Evolutionary conservation across 805 yeast genomes (phyloP).

Genomic region (Komagataella pastoris): DNA sequence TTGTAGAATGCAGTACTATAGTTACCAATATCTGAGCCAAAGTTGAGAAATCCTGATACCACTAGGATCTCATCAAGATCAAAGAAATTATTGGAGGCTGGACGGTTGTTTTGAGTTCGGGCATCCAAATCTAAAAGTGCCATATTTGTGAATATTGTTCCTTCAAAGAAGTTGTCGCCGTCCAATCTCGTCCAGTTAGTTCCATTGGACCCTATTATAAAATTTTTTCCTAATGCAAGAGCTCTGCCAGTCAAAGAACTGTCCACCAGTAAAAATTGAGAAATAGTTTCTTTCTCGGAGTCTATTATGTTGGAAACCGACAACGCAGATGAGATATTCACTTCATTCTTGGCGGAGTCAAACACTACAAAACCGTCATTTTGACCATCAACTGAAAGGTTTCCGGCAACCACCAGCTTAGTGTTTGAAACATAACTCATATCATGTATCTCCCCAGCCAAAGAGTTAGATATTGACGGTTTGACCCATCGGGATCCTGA

Average conservation of each 20-base stretch:
- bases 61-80: conserved; percentile 32
- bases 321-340: conserved; percentile 11
- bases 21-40: conserved; percentile 33
- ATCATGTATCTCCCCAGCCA: conserved; percentile 40
- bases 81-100: conserved; percentile 23
- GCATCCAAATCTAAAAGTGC: conserved; percentile 20
- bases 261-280: conserved; percentile 31
- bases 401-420: conserved; percentile 35
- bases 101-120: conserved; percentile 11
- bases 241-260: conserved; percentile 26
- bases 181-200: conserved; percentile 33
- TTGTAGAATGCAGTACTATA: conserved; percentile 53
- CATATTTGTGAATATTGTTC: conserved; percentile 30
- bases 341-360: conserved; percentile 29
- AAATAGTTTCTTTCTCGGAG: conserved; percentile 4
- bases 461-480: conserved; percentile 19
- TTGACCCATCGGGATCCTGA: conserved; percentile 38
- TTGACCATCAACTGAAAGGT: conserved; percentile 26
- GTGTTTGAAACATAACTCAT: conserved; percentile 30
- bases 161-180: conserved; percentile 12
- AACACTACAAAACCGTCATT: conserved; percentile 34
- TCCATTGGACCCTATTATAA: conserved; percentile 29
- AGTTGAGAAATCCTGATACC: conserved; percentile 41
- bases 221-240: conserved; percentile 26
- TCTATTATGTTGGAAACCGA: conserved; percentile 19